Percentiles rank a stretch among this genome's conserved stretches.
Evolutionary conservation across 2,329 filamentous ascomycete species (phyloP).

Genomic region (Cladosporium velox): DNA sequence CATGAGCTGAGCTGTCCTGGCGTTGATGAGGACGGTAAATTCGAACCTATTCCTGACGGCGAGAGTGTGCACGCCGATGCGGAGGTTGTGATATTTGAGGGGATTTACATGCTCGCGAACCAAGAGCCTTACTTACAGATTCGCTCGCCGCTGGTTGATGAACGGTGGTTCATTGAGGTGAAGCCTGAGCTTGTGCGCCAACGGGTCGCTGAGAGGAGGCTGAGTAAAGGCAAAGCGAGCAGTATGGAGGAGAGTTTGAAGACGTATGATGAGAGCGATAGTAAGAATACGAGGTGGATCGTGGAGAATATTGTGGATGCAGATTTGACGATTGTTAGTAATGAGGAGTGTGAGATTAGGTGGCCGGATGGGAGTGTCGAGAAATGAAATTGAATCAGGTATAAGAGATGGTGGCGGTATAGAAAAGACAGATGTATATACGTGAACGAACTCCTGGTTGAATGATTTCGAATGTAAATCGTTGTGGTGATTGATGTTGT

Average conservation of each 20-base stretch:
- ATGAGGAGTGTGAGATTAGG: slow-evolving; percentile 15
- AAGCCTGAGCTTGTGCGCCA: slow-evolving; percentile 40
- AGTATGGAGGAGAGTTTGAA: slow-evolving; percentile 20
- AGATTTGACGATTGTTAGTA: slow-evolving; percentile 11
- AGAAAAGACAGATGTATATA: background rate
- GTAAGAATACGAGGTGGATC: slow-evolving; percentile 14
- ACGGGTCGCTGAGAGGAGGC: slow-evolving; percentile 41
- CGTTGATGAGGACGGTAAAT: slow-evolving; percentile 12
- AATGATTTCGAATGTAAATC: too few relatives aligned
- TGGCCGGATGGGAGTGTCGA: slow-evolving; percentile 14
- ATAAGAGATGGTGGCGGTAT: background rate
- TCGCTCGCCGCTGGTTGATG: slow-evolving; percentile 39
- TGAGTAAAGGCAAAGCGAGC: slow-evolving; percentile 12
- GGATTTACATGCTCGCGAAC: slow-evolving; percentile 36
- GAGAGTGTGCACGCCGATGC: slow-evolving; percentile 6
- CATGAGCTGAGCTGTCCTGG: slow-evolving; percentile 10
- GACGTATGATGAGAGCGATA: slow-evolving; percentile 18
- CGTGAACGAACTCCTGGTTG: too few relatives aligned
- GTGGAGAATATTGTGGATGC: slow-evolving; percentile 4
- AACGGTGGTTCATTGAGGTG: slow-evolving; percentile 46
- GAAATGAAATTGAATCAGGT: background rate
- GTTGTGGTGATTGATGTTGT: background rate
- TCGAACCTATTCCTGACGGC: slow-evolving; percentile 14
- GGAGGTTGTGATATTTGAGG: slow-evolving; percentile 28
- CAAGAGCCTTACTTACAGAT: slow-evolving; percentile 40